Base-by-base conservation (phyloP, 1,284 basidiomycete genomes). In the Puccinia triticina region DNA sequence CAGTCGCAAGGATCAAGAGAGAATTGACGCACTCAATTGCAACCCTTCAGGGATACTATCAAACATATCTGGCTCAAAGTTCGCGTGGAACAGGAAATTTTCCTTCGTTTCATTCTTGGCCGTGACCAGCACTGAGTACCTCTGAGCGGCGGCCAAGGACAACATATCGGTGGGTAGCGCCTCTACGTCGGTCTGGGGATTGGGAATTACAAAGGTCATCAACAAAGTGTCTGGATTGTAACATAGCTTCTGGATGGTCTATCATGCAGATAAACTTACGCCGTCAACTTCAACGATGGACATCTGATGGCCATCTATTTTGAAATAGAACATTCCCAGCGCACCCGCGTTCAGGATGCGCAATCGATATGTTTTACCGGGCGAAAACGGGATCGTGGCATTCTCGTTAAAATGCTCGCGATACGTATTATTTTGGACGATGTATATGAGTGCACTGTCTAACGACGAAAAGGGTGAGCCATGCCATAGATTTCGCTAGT, bases 271-370 rank as follows among this genome's bases (percentile, higher is more conserved):
- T 16, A 50, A 43, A 55, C 73, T 46, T 46, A 92, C 93, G 8
- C 95, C 94, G 85, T 98, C 95, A 40, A 91, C 93, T 86, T 94
- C 92, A 85, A 98, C 95, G 84, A 98, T 90, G 14, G 90, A 88
- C 94, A 97, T 96, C 48, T 86, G 90, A 86, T 98, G 96, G 0
- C 94, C 94, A 83, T 96, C 94, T 77, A 98, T 92, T 91, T 92
- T 93, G 87, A 96, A 92, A 88, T 90, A 92, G 88, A 94, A 95
- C 85, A 91, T 89, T 0, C 73, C 64, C 50, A 77, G 34, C 5
- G 81, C 76, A n/a, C 67, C 64, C 67, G 90, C 92, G 88, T 97
- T 98, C 86, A 97, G 88, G 84, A 98, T 88, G 23, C 94, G 89
- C 76, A 92, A 88, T 57, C 89, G 92, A 92, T 91, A 91, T 37